Evolutionary conservation across 495 filamentous ascomycete species (phyloP).

Genomic region (Talaromyces thailandensis): DNA sequence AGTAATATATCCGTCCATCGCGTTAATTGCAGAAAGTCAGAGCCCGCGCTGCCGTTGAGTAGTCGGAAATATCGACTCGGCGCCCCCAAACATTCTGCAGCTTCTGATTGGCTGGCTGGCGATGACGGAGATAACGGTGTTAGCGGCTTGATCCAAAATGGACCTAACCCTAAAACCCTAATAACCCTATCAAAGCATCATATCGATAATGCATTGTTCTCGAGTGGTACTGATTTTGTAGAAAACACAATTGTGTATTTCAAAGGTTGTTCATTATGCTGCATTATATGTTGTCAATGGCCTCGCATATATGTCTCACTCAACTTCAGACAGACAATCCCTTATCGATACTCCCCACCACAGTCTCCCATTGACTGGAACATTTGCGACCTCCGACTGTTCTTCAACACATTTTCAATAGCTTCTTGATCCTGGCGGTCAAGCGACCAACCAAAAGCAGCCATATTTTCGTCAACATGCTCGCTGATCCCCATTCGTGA

Average conservation of each 20-base stretch:
- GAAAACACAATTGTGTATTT: too few species aligned
- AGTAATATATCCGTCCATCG: not conserved
- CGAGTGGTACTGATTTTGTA: too few species aligned
- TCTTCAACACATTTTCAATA: slow-evolving; percentile 16
- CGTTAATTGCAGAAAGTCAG: not conserved
- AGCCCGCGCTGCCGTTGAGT: not conserved
- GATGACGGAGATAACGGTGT: not conserved
- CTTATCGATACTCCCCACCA: slow-evolving; percentile 29
- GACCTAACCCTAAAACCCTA: too few species aligned
- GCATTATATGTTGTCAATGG: too few species aligned
- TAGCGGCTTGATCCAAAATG: not conserved
- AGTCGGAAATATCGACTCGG: not conserved
- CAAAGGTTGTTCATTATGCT: too few species aligned
- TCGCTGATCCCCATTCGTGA: slow-evolving; percentile 27
- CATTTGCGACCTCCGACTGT: slow-evolving; percentile 13
- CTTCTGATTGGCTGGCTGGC: not conserved
- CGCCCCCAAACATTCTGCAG: not conserved
- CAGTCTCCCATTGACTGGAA: slow-evolving; percentile 33
- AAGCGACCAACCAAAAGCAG: slow-evolving; percentile 21
- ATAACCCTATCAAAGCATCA: too few species aligned
- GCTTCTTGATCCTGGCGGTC: slow-evolving; percentile 15
- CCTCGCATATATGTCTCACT: too few species aligned
- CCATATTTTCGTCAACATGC: slow-evolving; percentile 26
- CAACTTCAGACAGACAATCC: too few species aligned
- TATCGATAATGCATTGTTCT: too few species aligned